A percentile compares a stretch with the other conserved stretches of the same genome.
Conservation (phyloP, 1,284 basidiomycete genomes). For the Cryptococcus neoformans region DNA sequence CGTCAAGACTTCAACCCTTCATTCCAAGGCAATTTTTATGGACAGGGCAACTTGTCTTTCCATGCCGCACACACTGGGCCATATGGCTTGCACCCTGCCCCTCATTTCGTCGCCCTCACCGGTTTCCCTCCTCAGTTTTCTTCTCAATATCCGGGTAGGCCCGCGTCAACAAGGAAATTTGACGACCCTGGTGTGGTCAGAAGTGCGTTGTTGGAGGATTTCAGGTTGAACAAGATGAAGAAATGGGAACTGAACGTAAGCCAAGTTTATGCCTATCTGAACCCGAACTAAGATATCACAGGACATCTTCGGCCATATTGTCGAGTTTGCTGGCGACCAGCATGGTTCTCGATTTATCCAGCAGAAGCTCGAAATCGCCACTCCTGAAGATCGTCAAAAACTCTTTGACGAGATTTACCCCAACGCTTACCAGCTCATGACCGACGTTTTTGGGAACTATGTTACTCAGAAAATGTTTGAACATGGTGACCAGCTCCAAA, state of each 20-base stretch:
- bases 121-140: constrained; percentile 22
- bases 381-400: constrained; percentile 69
- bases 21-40: too few species aligned
- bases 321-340: constrained; percentile 93
- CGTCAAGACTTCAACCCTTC: too few species aligned
- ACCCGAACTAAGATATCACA: constrained; percentile 6
- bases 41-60: not conserved
- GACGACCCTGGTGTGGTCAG: constrained; percentile 13
- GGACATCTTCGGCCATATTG: constrained; percentile 80
- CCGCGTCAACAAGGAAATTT: constrained; percentile 2
- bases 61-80: not conserved
- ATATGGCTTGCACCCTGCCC: constrained; percentile 25
- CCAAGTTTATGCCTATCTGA: not conserved
- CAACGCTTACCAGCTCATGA: constrained; percentile 73
- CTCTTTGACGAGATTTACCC: constrained; percentile 93
- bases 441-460: constrained; percentile 98
- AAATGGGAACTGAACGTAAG: constrained; percentile 76
- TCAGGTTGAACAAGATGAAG: constrained; percentile 69
- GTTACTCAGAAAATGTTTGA: constrained; percentile 95
- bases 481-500: constrained; percentile 74
- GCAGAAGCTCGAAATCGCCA: constrained; percentile 72
- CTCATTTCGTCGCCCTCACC: constrained; percentile 49
- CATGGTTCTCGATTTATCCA: constrained; percentile 90
- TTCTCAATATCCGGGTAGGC: constrained; percentile 2
- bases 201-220: constrained; percentile 64